Evolutionary conservation across 2,329 filamentous ascomycete species (phyloP).

Genomic region (Xylaria digitata): DNA sequence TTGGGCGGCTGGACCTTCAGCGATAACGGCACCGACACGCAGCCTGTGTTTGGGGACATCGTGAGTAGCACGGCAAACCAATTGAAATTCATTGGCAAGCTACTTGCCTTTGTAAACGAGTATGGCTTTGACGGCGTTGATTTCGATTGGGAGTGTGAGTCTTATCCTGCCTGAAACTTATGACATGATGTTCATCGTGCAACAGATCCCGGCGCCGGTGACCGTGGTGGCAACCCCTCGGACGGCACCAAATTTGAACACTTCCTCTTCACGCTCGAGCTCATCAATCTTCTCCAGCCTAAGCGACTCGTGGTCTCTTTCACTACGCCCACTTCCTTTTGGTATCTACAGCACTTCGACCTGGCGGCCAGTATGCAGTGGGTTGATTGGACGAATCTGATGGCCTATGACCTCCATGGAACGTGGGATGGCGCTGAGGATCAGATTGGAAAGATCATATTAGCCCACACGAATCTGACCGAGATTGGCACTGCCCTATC

Average conservation of each 20-base stretch:
- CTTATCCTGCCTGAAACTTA: not conserved
- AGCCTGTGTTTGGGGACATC: constrained; percentile 46
- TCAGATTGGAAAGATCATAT: not conserved
- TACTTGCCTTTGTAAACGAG: constrained; percentile 40
- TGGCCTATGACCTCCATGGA: no score
- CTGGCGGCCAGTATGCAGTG: constrained; percentile 24
- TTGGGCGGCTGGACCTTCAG: constrained; percentile 57
- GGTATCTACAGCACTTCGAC: constrained; percentile 49
- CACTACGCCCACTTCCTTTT: constrained; percentile 40
- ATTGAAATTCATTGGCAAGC: constrained; percentile 40
- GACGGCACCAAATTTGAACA: constrained; percentile 42
- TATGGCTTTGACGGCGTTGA: constrained; percentile 31
- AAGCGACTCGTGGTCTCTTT: constrained; percentile 32
- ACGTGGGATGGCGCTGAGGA: not conserved
- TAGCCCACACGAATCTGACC: not conserved
- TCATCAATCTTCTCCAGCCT: not conserved
- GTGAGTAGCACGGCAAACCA: constrained; percentile 23
- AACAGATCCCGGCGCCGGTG: constrained; percentile 39
- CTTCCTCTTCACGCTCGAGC: constrained; percentile 57
- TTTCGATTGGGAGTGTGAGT: constrained; percentile 37
- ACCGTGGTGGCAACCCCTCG: constrained; percentile 40
- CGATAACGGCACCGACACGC: constrained; percentile 47
- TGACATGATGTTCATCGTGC: not conserved
- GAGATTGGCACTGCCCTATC: no score
- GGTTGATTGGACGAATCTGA: not conserved